phyloP scores from a whole-genome alignment of 2,329 filamentous ascomycete species.

The Coniochaeta hoffmannii region DNA sequence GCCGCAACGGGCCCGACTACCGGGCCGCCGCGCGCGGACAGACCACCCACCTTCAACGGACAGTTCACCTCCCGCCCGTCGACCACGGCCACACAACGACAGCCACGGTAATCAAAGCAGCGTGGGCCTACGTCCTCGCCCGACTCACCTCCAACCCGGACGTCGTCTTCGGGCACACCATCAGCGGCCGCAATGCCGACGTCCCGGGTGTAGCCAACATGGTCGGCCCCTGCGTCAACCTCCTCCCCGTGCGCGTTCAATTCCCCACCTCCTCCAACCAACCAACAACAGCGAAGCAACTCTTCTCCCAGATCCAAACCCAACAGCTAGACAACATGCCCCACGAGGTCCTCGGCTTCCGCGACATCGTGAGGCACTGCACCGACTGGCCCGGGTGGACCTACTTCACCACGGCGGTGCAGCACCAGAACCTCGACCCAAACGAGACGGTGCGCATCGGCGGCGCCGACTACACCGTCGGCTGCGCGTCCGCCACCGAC shows the following conservation, averaged over 20 bases:
- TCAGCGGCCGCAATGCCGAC: slow-evolving; percentile 29
- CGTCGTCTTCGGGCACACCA: slow-evolving; percentile 32
- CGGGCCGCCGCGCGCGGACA: slow-evolving; percentile 3
- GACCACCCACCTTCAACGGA: slow-evolving; percentile 13
- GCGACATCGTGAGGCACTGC: slow-evolving; percentile 17
- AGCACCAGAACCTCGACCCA: slow-evolving; percentile 15
- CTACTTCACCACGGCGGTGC: slow-evolving; percentile 14
- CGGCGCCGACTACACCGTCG: slow-evolving; percentile 11
- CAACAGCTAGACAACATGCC: slow-evolving; percentile 26
- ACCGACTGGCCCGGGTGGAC: slow-evolving; percentile 15
- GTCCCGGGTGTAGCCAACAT: slow-evolving; percentile 27
- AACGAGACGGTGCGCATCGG: slow-evolving; percentile 10
- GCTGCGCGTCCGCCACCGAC: slow-evolving; percentile 10
- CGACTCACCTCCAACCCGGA: slow-evolving; percentile 26
- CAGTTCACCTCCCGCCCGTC: slow-evolving; percentile 11
- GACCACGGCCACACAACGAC: slow-evolving; percentile 21
- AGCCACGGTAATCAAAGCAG: slow-evolving; percentile 36
- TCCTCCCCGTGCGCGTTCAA: slow-evolving; percentile 30
- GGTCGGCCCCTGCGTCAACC: slow-evolving; percentile 32
- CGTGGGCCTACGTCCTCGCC: slow-evolving; percentile 33
- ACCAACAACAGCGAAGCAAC: slow-evolving; percentile 25
- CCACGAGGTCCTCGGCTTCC: slow-evolving; percentile 16
- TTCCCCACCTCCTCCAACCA: slow-evolving; percentile 19
- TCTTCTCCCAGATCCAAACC: slow-evolving; percentile 30
- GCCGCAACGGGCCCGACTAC: slow-evolving; percentile 9